Evolutionary conservation across 2,329 filamentous ascomycete genomes (phyloP), one percentile per base, ranked within the genome.

Genomic region (Cladosporium sphaerospermum): DNA sequence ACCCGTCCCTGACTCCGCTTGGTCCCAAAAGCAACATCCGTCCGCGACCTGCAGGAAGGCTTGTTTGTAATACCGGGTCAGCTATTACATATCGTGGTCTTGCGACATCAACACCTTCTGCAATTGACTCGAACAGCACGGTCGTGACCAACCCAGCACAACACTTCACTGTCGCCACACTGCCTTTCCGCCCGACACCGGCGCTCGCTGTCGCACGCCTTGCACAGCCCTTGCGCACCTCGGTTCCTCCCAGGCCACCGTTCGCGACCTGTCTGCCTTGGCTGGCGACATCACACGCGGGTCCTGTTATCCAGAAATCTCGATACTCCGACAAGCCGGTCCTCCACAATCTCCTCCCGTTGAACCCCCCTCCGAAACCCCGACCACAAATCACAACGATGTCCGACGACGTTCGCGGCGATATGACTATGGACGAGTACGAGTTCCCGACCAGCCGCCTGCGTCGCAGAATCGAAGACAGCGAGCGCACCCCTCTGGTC

Each of bases 371-470:
- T 14, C 50, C 45, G 7, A 41, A 49, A 45, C 44, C 43, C 19
- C 43, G 18, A 34, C 32, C 28, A 28, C 36, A 28, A 32, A 50
- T 41, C 55, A 63, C 64, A 58, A 60, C 59, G 43, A 59, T 62
- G 55, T 58, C 57, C 47, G 57, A 58, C 57, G 49, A 59, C 44
- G 51, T 61, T 19, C 39, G 53, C 49, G 56, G 56, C 52, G 59
- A 64, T 53, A 64, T 69, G 63, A 63, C 62, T 19, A 67, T 76
- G 58, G 67, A 71, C 56, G 69, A 70, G 61, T 87, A 87, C 71
- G 70, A 70, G 54, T 87, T 88, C 62, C 84, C 84, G 9, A 73
- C 75, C 18, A 73, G 80, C 60, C 75, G 83, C 18, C 75, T 88
- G 47, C 76, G 77, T 68, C 77, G 74, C 57, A 73, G 73, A 41